Evolutionary conservation across 2,329 filamentous ascomycete genomes (phyloP), one percentile per base, ranked within the genome.

Genomic region (Domatiomyces catenatus): DNA sequence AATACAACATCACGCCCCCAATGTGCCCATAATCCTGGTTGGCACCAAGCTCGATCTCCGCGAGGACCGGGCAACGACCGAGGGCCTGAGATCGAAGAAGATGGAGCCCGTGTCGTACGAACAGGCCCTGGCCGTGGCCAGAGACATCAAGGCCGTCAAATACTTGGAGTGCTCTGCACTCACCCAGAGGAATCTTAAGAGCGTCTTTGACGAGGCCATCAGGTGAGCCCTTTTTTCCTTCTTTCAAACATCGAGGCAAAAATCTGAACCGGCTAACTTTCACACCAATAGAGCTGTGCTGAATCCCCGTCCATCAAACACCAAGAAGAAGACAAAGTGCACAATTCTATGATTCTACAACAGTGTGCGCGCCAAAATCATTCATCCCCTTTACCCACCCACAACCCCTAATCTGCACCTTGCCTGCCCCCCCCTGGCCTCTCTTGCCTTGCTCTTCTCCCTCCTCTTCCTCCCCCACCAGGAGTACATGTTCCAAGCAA

Each of bases 21-120:
- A 85, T 65, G 89, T 95, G 50, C 90, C 90, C 52, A 94, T 96
- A 68, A 94, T 96, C 64, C 79, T 96, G 48, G 92, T 96, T 61
- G 90, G 90, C 59, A 96, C 90, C 62, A 96, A 96, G 77, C 79
- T 96, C 54, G 90, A 96, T 74, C 74, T 96, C 67, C 80, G 90
- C 69, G 90, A 96, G 66, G 89, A 96, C 66, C 80, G 80, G 53
- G 77, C 77, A 47, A 94, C 88, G 20, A 75, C 85, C 58, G 86
- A 94, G 61, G 82, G 80, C 58, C 76, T 98, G 61, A 80, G 86
- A 60, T 79, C 86, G 66, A 92, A 94, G 77, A 85, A 89, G 69
- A 95, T 94, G 89, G 84, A 92, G 61, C 87, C 92, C n/a, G 89
- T 96, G 54, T 83, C 86, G 49, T 96, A 94, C 69, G 87, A 94